phyloP scores from a whole-genome alignment of 108 stramenopile species.

The Nitzschia sp. region DNA sequence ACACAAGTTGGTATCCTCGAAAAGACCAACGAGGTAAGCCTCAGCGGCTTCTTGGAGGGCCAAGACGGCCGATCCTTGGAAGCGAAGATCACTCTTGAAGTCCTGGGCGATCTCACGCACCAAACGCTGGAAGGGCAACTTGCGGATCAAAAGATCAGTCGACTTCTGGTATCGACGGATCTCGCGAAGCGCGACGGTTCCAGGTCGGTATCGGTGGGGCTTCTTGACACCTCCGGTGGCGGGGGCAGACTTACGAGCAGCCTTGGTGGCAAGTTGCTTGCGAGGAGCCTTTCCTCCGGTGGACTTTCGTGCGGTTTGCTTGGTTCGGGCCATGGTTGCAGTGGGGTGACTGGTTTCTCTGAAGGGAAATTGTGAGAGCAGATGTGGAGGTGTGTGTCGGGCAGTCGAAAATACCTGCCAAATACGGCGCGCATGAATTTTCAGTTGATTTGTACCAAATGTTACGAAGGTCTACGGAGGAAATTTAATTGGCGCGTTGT shows the following conservation, averaged over 20 bases:
- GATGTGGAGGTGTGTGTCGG: too few species aligned
- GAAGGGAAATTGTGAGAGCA: slow-evolving; percentile 18
- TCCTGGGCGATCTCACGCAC: slow-evolving; percentile 97
- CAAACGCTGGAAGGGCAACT: slow-evolving; percentile 96
- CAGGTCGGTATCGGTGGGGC: slow-evolving; percentile 88
- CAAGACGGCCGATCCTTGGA: slow-evolving; percentile 95
- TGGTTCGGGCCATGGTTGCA: slow-evolving; percentile 93
- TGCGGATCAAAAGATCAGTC: slow-evolving; percentile 93
- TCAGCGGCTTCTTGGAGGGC: slow-evolving; percentile 95
- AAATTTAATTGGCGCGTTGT: not conserved
- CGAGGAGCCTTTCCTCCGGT: slow-evolving; percentile 98
- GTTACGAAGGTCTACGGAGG: not conserved
- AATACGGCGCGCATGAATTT: not conserved
- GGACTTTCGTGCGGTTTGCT: slow-evolving; percentile 98
- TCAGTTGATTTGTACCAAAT: not conserved
- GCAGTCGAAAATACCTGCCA: too few species aligned
- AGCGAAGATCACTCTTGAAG: slow-evolving; percentile 97
- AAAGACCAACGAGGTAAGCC: slow-evolving; percentile 94
- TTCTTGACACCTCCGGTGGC: slow-evolving; percentile 95
- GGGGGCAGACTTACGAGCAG: slow-evolving; percentile 81
- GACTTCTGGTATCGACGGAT: slow-evolving; percentile 97
- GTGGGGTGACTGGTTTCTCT: too few species aligned
- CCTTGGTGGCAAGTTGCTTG: slow-evolving; percentile 94
- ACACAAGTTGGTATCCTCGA: slow-evolving; percentile 97
- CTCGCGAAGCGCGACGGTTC: slow-evolving; percentile 97